phyloP scores from a whole-genome alignment of 257 asterid species.

The Capsicum rhomboideum region DNA sequence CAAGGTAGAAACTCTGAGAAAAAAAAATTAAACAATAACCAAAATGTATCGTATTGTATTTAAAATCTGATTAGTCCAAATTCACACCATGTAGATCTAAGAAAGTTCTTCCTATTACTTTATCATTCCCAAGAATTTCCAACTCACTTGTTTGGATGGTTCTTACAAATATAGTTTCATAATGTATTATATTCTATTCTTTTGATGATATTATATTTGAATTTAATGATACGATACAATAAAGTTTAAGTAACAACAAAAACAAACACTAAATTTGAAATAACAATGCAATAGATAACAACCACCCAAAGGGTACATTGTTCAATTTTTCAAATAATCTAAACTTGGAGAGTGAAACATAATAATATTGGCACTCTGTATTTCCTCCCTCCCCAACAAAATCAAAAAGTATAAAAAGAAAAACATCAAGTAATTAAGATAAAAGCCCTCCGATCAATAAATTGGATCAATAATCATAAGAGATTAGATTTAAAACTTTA shows the following conservation, averaged over 20 bases:
- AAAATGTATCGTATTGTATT: not conserved
- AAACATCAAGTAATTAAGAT: not conserved
- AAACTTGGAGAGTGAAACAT: not conserved
- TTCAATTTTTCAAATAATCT: not conserved
- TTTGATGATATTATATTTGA: too few relatives aligned
- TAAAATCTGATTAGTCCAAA: not conserved
- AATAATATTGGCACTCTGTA: too few relatives aligned
- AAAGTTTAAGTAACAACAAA: not conserved
- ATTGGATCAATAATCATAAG: too few relatives aligned
- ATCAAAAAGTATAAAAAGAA: not conserved
- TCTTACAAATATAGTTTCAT: too few relatives aligned
- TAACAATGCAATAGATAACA: not conserved
- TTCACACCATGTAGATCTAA: not conserved
- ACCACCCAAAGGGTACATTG: not conserved
- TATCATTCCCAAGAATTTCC: not conserved
- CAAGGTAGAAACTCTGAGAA: conserved; percentile 20
- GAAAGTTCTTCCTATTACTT: not conserved
- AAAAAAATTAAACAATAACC: not conserved
- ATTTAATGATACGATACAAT: too few relatives aligned
- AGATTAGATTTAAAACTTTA: too few relatives aligned
- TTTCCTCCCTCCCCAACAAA: too few relatives aligned
- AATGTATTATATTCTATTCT: too few relatives aligned
- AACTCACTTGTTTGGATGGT: too few relatives aligned
- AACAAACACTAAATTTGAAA: not conserved
- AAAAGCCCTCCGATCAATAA: too few relatives aligned